Percentiles rank a stretch among this genome's conserved stretches.
Conservation (phyloP, 1,284 basidiomycete species). For the Tilletia caries region DNA sequence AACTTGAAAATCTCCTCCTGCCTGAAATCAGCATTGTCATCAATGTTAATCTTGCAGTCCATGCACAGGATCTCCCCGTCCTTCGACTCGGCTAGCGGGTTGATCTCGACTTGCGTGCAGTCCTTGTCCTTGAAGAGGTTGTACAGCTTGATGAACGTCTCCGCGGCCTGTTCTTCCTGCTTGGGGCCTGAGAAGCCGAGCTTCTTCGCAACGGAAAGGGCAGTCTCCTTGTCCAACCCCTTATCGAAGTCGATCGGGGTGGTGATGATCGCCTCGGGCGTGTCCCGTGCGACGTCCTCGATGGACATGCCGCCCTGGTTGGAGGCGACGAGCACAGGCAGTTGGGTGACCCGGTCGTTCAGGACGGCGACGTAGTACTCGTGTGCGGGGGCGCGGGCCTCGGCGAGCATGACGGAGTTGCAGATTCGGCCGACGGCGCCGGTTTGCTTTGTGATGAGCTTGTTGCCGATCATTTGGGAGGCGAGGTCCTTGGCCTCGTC, state of each 20-base stretch:
- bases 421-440: slow-evolving; percentile 86
- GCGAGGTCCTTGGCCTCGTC: slow-evolving; percentile 85
- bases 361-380: slow-evolving; percentile 98
- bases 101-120: slow-evolving; percentile 99
- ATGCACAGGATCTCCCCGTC: slow-evolving; percentile 96
- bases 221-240: slow-evolving; percentile 73
- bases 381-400: slow-evolving; percentile 85
- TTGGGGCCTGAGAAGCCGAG: slow-evolving; percentile 78
- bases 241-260: slow-evolving; percentile 84
- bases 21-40: slow-evolving; percentile 98
- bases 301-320: slow-evolving; percentile 77
- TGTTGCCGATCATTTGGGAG: slow-evolving; percentile 87
- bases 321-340: slow-evolving; percentile 90
- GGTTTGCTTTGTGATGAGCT: slow-evolving; percentile 98
- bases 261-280: slow-evolving; percentile 92
- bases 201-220: slow-evolving; percentile 76
- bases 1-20: slow-evolving; percentile 86
- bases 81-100: slow-evolving; percentile 90
- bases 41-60: slow-evolving; percentile 99
- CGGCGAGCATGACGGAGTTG: slow-evolving; percentile 98
- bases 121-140: slow-evolving; percentile 98
- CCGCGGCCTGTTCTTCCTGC: slow-evolving; percentile 78
- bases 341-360: slow-evolving; percentile 85
- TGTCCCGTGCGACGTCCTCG: slow-evolving; percentile 98
- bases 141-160: slow-evolving; percentile 92